Base-by-base conservation (phyloP, 805 yeast species). In the Grigorovia jiainica region DNA sequence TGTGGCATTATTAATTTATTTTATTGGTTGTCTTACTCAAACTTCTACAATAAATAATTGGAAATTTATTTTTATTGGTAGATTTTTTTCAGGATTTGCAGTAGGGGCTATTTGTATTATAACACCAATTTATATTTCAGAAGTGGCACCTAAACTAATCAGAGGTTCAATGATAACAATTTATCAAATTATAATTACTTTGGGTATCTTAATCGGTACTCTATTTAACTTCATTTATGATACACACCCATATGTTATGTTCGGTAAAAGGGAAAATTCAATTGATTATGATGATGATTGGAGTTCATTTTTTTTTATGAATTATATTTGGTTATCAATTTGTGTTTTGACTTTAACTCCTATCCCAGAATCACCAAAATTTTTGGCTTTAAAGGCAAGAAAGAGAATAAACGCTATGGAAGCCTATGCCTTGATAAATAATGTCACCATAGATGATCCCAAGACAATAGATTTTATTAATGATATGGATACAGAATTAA, bases 41-140 rank as follows among this genome's bases (percentile, higher is more conserved):
- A 73, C 79, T 39, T 60, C 80, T 10, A 65, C 80, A 6, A 55
- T 56, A 13, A 36, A 50, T 3, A 63, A 65, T 23, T 81, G 87
- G 87, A 73, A 70, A 53, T 86, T 79, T 58, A 71, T 73, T 51
- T 67, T 75, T 45, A 60, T 78, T 46, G 87, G 87, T 25, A 70
- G 89, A 64, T 70, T 75, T 29, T 61, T 84, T 39, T 72, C 81
- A 21, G 95, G 95, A 8, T 46, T 83, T 7, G 81, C 83, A 21
- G 82, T 85, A 42, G 95, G 95, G 34, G 68, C 76, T 21, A 67
- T 79, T 25, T 78, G 89, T 7, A 86, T 86, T 15, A 66, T 81
- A 41, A 83, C 79, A 11, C 89, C 92, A 25, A 67, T 84, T 64
- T 78, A 77, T 58, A 74, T 79, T 41, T 68, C 80, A 23, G 89